Conservation (phyloP, 2,329 filamentous ascomycete genomes). For the Sporothrix curviconia region DNA sequence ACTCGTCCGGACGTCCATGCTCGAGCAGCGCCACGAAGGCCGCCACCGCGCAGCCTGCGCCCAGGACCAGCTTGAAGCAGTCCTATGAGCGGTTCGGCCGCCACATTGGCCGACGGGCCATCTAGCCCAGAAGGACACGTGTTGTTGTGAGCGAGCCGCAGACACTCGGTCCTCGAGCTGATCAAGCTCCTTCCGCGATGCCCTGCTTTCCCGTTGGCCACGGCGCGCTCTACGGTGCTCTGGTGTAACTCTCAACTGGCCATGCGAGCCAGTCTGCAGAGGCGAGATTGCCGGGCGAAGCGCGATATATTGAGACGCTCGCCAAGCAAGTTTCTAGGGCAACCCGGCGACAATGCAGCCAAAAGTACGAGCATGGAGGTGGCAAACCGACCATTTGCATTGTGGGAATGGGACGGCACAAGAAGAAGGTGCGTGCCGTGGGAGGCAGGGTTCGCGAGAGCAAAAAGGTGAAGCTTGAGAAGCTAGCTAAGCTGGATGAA, state of each 20-base stretch:
- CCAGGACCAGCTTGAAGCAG: constrained; percentile 90
- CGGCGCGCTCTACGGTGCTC: constrained; percentile 79
- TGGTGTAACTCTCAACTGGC: constrained; percentile 93
- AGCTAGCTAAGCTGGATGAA: constrained; percentile 88
- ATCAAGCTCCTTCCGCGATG: constrained; percentile 66
- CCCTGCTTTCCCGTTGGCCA: constrained; percentile 79
- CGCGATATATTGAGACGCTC: constrained; percentile 92
- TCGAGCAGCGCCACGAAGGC: constrained; percentile 85
- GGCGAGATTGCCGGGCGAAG: constrained; percentile 86
- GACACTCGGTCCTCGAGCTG: constrained; percentile 69
- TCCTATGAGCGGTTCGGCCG: constrained; percentile 76
- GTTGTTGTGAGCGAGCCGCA: constrained; percentile 78
- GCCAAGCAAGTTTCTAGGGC: constrained; percentile 90
- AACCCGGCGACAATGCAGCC: constrained; percentile 93
- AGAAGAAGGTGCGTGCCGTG: constrained; percentile 94
- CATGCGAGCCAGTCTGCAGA: constrained; percentile 77
- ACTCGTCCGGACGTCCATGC: constrained; percentile 62
- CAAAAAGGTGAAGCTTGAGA: constrained; percentile 89
- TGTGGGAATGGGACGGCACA: constrained; percentile 98
- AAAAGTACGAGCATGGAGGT: constrained; percentile 86
- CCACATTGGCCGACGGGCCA: constrained; percentile 66
- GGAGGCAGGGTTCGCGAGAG: constrained; percentile 92
- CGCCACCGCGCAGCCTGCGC: constrained; percentile 70
- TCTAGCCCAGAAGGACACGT: constrained; percentile 66
- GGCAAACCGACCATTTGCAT: constrained; percentile 83